Conservation (phyloP, 2,329 filamentous ascomycete species). For the Neoarthrinium moseri region DNA sequence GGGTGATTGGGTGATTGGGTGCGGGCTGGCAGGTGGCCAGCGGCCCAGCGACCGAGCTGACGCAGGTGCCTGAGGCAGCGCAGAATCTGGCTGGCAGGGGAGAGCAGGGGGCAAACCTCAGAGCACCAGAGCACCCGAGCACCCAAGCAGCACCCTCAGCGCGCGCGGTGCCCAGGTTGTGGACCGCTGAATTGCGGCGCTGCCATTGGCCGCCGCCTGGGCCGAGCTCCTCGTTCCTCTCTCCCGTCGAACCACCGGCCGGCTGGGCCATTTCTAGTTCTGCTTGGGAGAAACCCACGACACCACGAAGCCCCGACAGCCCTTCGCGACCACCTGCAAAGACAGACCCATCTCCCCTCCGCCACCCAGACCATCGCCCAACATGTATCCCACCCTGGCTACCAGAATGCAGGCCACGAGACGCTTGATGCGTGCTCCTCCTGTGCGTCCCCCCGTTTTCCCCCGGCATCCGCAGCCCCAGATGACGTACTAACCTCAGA, state of each 20-base stretch:
- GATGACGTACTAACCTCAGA: conserved; percentile 35
- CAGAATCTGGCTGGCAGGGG: no score
- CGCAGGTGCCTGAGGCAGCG: conserved; percentile 5
- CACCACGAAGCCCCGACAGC: background rate
- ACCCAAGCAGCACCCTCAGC: no score
- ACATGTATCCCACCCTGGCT: conserved; percentile 65
- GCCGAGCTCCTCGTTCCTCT: conserved; percentile 3
- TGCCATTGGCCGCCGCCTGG: conserved; percentile 1
- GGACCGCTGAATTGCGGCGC: background rate
- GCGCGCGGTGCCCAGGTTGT: no score
- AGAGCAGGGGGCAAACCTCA: no score
- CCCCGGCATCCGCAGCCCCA: conserved; percentile 19
- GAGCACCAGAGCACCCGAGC: no score
- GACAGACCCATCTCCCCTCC: conserved; percentile 28
- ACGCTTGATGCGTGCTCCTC: conserved; percentile 69
- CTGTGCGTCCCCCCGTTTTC: conserved; percentile 54
- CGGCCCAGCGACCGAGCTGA: no score
- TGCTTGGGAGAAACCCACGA: conserved; percentile 1
- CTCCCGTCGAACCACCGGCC: conserved; percentile 3
- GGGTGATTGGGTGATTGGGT: background rate
- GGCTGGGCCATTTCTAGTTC: background rate
- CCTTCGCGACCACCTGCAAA: conserved; percentile 10
- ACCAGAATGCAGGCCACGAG: conserved; percentile 66
- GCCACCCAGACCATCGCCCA: conserved; percentile 25
- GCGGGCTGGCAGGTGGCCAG: background rate